Evolutionary conservation across 805 yeast species (phyloP), one percentile per base, ranked within the genome.

Genomic region (Metschnikowia proteae): DNA sequence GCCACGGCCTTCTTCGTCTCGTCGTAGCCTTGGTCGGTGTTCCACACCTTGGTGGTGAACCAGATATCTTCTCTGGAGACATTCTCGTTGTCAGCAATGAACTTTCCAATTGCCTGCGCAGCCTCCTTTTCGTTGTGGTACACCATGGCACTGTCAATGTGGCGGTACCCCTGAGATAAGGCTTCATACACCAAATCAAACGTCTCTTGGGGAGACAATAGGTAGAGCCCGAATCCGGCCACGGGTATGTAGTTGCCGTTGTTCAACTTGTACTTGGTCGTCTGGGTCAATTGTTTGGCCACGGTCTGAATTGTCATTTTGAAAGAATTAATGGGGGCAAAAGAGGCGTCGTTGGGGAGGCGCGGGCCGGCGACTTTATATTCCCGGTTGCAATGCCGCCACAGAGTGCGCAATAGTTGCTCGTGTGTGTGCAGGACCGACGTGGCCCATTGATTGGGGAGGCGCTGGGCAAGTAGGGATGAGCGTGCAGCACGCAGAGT

Each of bases 71-170:
- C 59, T 44, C 76, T 56, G 29, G 56, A 43, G 5, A 63, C 65
- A 25, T 41, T 35, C 3, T 49, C 50, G 48, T 74, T 70, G 46
- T 76, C 79, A 32, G 70, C 57, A 23, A 83, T 51, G 74, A 81
- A 86, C 45, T 67, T 61, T 17, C 71, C 64, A 38, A 86, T 78
- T 4, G 85, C 94, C 42, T 75, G 71, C 17, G 81, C 82, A 4
- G 80, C 80, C 54, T 82, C 85, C 11, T 54, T 54, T 61, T 86
- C 88, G 66, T 87, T 87, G 8, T 70, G 67, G 67, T 88, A 88
- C n/a, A 65, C 64, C 7, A 75, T 81, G 5, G 96, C 96, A 17
- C 84, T 71, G 60, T 88, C 94, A 50, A 87, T 68, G 59, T 84
- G 92, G 55, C 94, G 76, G 63, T 84, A 87, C 0, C 95, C 95